Evolutionary conservation across 2,329 filamentous ascomycete genomes (phyloP).

Genomic region (Fusarium irregulare): DNA sequence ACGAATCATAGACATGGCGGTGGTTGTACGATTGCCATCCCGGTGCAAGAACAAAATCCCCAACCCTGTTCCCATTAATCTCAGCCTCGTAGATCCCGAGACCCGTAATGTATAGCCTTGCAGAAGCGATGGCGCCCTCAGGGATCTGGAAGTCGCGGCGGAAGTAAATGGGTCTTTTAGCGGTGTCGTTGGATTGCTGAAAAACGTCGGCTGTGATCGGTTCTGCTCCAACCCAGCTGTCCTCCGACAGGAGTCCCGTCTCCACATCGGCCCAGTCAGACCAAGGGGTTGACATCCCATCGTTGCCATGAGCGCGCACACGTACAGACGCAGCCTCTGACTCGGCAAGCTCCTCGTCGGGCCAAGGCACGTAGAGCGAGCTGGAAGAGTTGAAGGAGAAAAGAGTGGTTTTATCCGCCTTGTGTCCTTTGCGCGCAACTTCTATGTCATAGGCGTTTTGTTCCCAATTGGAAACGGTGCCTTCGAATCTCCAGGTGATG

Average conservation of each 20-base stretch:
- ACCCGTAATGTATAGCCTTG: slow-evolving; percentile 60
- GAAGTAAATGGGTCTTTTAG: slow-evolving; percentile 50
- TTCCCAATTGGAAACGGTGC: slow-evolving; percentile 54
- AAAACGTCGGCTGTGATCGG: slow-evolving; percentile 47
- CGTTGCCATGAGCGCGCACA: slow-evolving; percentile 49
- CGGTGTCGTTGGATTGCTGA: slow-evolving; percentile 39
- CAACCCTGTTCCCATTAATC: slow-evolving; percentile 55
- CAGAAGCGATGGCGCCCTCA: slow-evolving; percentile 43
- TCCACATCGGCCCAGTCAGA: slow-evolving; percentile 51
- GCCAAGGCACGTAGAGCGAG: slow-evolving; percentile 60
- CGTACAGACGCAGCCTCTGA: slow-evolving; percentile 50
- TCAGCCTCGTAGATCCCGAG: slow-evolving; percentile 59
- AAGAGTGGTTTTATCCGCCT: neutral
- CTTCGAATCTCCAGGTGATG: slow-evolving; percentile 60
- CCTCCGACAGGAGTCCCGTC: slow-evolving; percentile 45
- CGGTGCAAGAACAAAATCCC: slow-evolving; percentile 57
- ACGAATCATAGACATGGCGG: slow-evolving; percentile 64
- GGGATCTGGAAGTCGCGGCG: slow-evolving; percentile 50
- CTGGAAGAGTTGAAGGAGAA: slow-evolving; percentile 50
- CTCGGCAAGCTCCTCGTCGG: slow-evolving; percentile 49
- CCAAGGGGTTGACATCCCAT: slow-evolving; percentile 39
- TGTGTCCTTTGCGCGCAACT: slow-evolving; percentile 44
- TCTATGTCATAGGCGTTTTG: slow-evolving; percentile 59
- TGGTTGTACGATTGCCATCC: slow-evolving; percentile 65
- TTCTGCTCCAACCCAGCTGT: slow-evolving; percentile 48